Evolutionary conservation across 495 filamentous ascomycete genomes (phyloP), one percentile per base, ranked within the genome.

Genomic region (Tuber calosporum): DNA sequence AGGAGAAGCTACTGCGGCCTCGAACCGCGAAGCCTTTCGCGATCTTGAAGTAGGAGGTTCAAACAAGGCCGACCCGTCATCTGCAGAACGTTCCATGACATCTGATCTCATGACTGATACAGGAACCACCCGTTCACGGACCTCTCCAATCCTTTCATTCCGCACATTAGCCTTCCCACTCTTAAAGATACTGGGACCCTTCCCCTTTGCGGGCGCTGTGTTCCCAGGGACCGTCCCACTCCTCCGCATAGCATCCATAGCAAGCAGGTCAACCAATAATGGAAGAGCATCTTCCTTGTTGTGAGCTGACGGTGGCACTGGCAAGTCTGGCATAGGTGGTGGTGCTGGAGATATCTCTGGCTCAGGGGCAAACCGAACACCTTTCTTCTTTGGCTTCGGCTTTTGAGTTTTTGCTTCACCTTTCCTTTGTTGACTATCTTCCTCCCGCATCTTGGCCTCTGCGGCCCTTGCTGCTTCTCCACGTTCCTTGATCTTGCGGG

Each of bases 321-420:
- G 90, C 83, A 71, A 91, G 83, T 86, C 83, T 48, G 82, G 80
- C 22, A 84, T 70, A 22, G 72, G 40, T 8, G 41, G 37, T 20
- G 84, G 69, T 13, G 81, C 75, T 68, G 87, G 85, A 4, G 89
- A 87, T 74, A 96, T 90, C 79, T 97, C 91, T 66, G 96, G 86
- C 36, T 88, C 86, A 37, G 89, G 79, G 4, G 93, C 90, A 82
- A 96, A 97, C 69, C 87, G 84, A 11, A 96, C 92, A 38, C 88
- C 88, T 83, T 93, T 96, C 85, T 91, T 92, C 66, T 86, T 86
- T 22, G 72, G 53, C 67, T 77, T 77, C 37, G 30, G n/a, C 58
- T 38, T 39, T 20, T 42, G 37, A 67, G 83, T 79, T 53, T 77
- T 77, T 39, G 80, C 74, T 37, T 36, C 71, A 30, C 77, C 66